These are phyloP conservation scores for Neoarthrinium moseri DNA, from an alignment of 2,329 filamentous ascomycete genomes.

Conservation along the genomic window DNA sequence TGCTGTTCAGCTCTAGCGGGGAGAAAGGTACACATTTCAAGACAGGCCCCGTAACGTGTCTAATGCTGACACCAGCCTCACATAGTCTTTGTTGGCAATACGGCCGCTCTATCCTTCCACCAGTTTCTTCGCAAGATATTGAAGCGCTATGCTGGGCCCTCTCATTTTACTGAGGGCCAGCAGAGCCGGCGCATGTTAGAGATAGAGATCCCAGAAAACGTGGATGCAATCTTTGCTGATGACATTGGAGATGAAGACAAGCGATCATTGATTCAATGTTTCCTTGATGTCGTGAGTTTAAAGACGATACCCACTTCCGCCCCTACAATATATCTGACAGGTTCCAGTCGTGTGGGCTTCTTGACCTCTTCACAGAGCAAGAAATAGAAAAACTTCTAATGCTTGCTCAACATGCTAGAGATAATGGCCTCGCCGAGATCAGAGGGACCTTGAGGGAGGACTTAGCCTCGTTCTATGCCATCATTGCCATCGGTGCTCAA, in stretches of 20 bases:
- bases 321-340: background rate
- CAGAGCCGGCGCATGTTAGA: constrained; percentile 54
- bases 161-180: constrained; percentile 50
- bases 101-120: constrained; percentile 53
- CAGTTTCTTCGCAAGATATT: constrained; percentile 48
- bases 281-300: constrained; percentile 2
- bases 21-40: constrained; percentile 49
- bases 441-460: constrained; percentile 21
- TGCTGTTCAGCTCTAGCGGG: constrained; percentile 51
- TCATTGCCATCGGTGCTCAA: constrained; percentile 53
- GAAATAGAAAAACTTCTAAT: constrained; percentile 9
- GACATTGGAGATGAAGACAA: constrained; percentile 2
- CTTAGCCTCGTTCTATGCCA: constrained; percentile 36
- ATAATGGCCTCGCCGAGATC: constrained; percentile 2
- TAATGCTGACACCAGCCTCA: background rate
- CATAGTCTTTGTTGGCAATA: constrained; percentile 48
- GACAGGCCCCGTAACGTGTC: no score
- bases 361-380: constrained; percentile 8
- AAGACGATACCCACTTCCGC: background rate
- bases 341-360: constrained; percentile 17
- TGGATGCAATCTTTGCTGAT: background rate
- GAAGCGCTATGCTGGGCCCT: constrained; percentile 51
- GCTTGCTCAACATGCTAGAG: constrained; percentile 8
- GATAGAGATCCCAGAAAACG: constrained; percentile 8
- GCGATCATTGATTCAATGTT: constrained; percentile 3